Evolutionary conservation across 2,329 filamentous ascomycete genomes (phyloP).

Genomic region (Clarireedia homoeocarpa): DNA sequence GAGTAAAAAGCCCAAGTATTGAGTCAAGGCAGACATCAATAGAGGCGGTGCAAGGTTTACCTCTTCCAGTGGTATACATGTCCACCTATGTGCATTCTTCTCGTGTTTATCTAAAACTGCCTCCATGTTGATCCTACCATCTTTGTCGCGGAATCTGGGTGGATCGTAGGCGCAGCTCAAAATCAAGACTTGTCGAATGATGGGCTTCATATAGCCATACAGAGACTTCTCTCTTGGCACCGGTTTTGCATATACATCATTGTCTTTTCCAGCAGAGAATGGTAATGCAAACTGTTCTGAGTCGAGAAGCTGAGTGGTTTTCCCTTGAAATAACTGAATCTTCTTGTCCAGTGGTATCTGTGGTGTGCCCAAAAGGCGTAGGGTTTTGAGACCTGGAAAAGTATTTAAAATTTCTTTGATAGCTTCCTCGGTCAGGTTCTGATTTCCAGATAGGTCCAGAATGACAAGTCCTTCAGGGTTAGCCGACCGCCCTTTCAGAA

Average conservation of each 20-base stretch:
- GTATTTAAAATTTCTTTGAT: neutral
- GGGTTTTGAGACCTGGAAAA: neutral
- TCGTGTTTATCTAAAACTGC: neutral
- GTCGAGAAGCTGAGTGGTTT: neutral
- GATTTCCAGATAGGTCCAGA: slow-evolving; percentile 4
- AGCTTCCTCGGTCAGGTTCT: neutral
- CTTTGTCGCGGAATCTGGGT: neutral
- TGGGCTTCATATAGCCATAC: neutral
- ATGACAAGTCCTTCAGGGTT: neutral
- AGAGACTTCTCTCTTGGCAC: neutral
- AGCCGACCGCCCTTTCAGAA: neutral
- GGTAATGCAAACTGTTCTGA: neutral
- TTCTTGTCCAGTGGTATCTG: neutral
- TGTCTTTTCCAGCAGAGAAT: neutral
- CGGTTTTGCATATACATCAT: too few species aligned
- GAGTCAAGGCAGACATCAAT: neutral
- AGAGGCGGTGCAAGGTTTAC: neutral
- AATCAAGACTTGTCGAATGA: neutral
- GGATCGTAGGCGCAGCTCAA: neutral
- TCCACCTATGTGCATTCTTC: neutral
- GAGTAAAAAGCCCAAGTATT: neutral
- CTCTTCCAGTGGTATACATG: neutral
- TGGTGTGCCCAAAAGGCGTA: neutral
- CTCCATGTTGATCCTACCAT: neutral
- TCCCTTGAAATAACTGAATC: neutral